Evolutionary conservation across 495 filamentous ascomycete species (phyloP), one percentile per base, ranked within the genome.

Genomic region (Haplographium delicatum): DNA sequence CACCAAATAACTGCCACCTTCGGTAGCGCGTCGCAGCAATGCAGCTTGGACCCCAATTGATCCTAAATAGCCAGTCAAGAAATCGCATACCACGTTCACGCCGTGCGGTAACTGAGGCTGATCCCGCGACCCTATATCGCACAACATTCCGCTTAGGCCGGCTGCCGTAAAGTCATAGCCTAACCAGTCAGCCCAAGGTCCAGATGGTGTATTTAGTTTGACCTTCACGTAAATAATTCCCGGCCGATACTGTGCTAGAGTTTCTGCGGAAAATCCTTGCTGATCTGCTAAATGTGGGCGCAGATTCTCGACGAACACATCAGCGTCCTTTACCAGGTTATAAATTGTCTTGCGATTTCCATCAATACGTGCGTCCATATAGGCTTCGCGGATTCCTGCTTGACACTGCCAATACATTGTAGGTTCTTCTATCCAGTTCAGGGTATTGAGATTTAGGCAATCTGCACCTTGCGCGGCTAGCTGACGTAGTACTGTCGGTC

Each of bases 1-100:
- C 16, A 42, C 39, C 39, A 42, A 20, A 42, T 42, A 42, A 42
- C 39, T 42, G 13, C 39, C 39, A 20, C 39, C 39, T 22, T 42
- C 39, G 24, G 39, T 5, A 8, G 39, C 39, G 16, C 39, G 39
- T 22, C 39, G 5, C 39, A 42, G 16, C 39, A 42, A 42, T 20
- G 39, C 39, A 13, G 39, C 39, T 42, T 42, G 39, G 5, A 22
- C 39, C 5, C 39, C 39, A 42, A 42, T 42, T 13, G 39, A 6
- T 42, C 39, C 39, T 5, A 42, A 22, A 20, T 20, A 42, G 16
- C 39, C 39, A 5, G 39, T 42, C 39, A 42, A 42, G 39, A 42
- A 42, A 42, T 42, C 39, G 39, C 39, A 42, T 20, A 42, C 39
- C 39, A 42, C 39, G 16, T 42, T 42, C 39, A 42, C 39, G 39